Base-by-base conservation (phyloP, 2,329 filamentous ascomycete species). In the Ophiostoma himal-ulmi region DNA sequence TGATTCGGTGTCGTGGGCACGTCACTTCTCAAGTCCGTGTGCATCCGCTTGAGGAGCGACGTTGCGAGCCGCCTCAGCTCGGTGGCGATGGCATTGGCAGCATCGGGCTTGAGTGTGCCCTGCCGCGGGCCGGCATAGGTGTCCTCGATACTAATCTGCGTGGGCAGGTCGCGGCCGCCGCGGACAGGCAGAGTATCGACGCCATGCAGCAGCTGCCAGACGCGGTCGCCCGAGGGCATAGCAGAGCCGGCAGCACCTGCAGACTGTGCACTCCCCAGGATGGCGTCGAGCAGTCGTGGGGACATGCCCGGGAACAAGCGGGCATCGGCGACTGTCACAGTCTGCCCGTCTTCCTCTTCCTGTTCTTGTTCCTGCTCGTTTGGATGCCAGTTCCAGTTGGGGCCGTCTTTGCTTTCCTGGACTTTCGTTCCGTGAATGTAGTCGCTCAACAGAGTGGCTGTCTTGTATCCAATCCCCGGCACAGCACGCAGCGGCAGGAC, bases 111-210 rank as follows among this genome's bases (percentile, higher is more conserved):
- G 36, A 90, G 77, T 0, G 84, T 88, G 74, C 90, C 86, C 1
- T 97, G 82, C 0, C 88, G 87, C 34, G 87, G 85, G 1, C 85
- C 83, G 44, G 85, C 83, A 78, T 96, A 98, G 20, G 93, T 95
- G 79, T 98, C 94, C 77, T 98, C 94, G 73, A 98, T 95, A 78
- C 92, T 95, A 77, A 98, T 96, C 78, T 97, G 94, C 1, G 88
- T 88, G 0, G 94, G 94, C 1, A 96, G 80, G 64, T 88, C 86
- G 74, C 86, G 87, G 1, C 88, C 90, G 73, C 88, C 84, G 68
- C 88, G 88, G 22, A 98, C 93, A 71, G 92, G 88, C 0, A 85
- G 83, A 69, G 88, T 81, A 77, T 98, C 94, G 37, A 93, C 83
- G 6, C 94, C 94, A 77, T 97, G 90, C 1, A 98, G 81, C 7